Evolutionary conservation across 1,139 yeast genomes (phyloP).

Genomic region (Ogataea hybrid): DNA sequence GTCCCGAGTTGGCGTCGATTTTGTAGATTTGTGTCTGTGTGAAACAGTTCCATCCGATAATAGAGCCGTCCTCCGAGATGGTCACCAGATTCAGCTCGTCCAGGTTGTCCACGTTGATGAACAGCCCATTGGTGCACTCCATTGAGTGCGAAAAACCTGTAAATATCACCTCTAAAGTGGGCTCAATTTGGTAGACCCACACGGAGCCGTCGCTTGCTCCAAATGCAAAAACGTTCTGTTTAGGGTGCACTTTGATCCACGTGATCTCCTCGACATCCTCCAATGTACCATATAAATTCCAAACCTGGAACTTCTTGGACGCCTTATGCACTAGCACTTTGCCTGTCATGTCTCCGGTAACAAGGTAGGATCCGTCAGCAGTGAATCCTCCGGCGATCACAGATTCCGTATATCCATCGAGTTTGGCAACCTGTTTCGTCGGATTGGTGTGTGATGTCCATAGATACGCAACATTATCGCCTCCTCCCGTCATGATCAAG

Average conservation of each 20-base stretch:
- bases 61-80: slow-evolving; percentile 82
- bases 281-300: slow-evolving; percentile 69
- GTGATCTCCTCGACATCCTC: slow-evolving; percentile 85
- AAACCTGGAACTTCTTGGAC: slow-evolving; percentile 72
- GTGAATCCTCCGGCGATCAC: slow-evolving; percentile 85
- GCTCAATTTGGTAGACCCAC: slow-evolving; percentile 83
- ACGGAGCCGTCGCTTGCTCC: slow-evolving; percentile 94
- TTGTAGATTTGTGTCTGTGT: slow-evolving; percentile 68
- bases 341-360: slow-evolving; percentile 96
- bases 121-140: slow-evolving; percentile 77
- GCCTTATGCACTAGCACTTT: slow-evolving; percentile 72
- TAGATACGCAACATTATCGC: slow-evolving; percentile 80
- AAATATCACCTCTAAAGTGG: slow-evolving; percentile 66
- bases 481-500: slow-evolving; percentile 67
- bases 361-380: slow-evolving; percentile 70
- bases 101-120: slow-evolving; percentile 61
- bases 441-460: slow-evolving; percentile 92
- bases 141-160: slow-evolving; percentile 77
- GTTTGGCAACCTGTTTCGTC: slow-evolving; percentile 71
- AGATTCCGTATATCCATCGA: slow-evolving; percentile 81
- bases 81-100: slow-evolving; percentile 68
- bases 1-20: slow-evolving; percentile 56
- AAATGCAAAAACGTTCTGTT: slow-evolving; percentile 79
- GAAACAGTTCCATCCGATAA: slow-evolving; percentile 88
- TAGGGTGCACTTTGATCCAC: slow-evolving; percentile 82